Percentiles rank a stretch among this genome's conserved stretches.
Evolutionary conservation across 2,329 filamentous ascomycete genomes (phyloP).

Genomic region (Fulvia fulva): DNA sequence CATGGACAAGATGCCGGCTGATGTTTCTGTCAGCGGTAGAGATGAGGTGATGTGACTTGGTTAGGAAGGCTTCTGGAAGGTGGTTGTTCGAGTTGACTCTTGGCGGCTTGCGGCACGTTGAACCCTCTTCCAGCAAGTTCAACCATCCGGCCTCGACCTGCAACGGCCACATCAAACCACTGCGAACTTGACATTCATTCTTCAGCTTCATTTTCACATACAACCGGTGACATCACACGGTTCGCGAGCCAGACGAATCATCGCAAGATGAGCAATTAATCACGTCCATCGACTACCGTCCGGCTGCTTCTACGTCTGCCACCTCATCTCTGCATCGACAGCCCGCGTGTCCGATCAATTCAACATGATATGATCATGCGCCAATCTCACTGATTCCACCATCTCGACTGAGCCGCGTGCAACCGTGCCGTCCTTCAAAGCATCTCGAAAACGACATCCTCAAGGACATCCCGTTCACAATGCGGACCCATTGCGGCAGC

Average conservation of each 20-base stretch:
- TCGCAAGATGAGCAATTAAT: too few species aligned
- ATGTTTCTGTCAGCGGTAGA: neutral
- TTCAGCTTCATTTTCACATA: neutral
- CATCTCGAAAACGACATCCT: neutral
- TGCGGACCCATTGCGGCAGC: neutral
- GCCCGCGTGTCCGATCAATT: neutral
- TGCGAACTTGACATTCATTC: neutral
- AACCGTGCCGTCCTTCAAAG: neutral
- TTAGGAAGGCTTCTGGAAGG: conserved; percentile 2
- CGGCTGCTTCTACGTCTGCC: neutral
- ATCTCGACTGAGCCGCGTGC: neutral
- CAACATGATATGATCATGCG: neutral
- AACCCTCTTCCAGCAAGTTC: neutral
- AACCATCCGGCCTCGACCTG: neutral
- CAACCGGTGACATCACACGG: too few species aligned
- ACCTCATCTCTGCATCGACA: neutral
- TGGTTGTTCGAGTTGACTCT: neutral
- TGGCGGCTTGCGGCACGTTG: neutral
- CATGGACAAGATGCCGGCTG: neutral
- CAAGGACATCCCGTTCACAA: neutral
- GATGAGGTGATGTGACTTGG: neutral
- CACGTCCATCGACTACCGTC: too few species aligned
- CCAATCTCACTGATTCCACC: neutral
- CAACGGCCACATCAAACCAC: neutral
- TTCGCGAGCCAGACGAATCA: too few species aligned